Base-by-base conservation (phyloP, 306 rosid species). In the Rosa persica region DNA sequence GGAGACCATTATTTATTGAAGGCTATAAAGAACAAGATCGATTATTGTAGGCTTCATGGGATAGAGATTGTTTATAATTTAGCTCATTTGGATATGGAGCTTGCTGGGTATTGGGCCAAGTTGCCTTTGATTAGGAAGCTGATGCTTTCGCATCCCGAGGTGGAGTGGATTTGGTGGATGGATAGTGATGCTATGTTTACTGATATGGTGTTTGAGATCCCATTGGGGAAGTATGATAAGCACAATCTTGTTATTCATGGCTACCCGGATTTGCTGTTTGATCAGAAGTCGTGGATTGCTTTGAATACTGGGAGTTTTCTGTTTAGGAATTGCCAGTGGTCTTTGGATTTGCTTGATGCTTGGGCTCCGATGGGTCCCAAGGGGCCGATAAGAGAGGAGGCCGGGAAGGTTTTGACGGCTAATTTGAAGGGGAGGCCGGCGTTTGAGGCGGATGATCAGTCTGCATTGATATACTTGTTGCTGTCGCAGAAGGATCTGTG, bases 121-220 rank as follows among this genome's bases (percentile, higher is more conserved):
- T 79, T 95, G 91, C 99, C 99, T 0, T 85, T 95, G 92, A 85
- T 95, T 75, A 42, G 99, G 75, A 83, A 91, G 78, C 61, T 95
- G 80, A 95, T 93, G 99, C 55, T 95, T 81, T 93, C 99, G 2
- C 99, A 95, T 49, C 98, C 98, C 0, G 98, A 95, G 75, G 98
- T 95, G 3, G 98, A 95, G 81, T 95, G 98, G 98, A 95, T 95
- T 86, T 95, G 99, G 99, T 95, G 99, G 99, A 91, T 95, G 99
- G 99, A 96, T 38, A 96, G 99, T 80, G 99, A 95, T 89, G 99
- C 99, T 0, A 82, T 95, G 66, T 95, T 95, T 57, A 95, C 99
- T 4, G 99, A 95, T 38, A 91, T 95, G 96, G 90, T 93, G 25
- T 95, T 93, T 60, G 88, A 95, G 80, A 86, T 95, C 73, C 99